Conservation (phyloP, 1,139 yeast species). For the Hyphopichia wangnamkhiaoensis region DNA sequence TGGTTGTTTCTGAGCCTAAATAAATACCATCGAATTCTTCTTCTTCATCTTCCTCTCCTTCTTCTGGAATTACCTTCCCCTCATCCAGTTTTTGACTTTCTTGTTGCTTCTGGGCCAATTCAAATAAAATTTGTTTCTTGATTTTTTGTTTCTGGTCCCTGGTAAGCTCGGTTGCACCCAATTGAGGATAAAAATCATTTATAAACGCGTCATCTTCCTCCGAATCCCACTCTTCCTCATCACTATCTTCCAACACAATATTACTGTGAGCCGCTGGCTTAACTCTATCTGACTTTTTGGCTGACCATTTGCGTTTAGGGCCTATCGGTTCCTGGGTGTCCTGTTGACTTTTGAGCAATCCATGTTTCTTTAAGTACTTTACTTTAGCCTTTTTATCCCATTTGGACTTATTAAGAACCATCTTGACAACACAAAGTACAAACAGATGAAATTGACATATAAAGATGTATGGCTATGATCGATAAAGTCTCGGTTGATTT, state of each 20-base stretch:
- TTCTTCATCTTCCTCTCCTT: slow-evolving; percentile 4
- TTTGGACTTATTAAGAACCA: slow-evolving; percentile 48
- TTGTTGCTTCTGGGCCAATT: slow-evolving; percentile 22
- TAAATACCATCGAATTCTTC: slow-evolving; percentile 36
- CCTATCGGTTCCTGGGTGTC: slow-evolving; percentile 11
- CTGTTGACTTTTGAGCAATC: slow-evolving; percentile 20
- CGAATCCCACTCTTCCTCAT: slow-evolving; percentile 43
- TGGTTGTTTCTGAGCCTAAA: slow-evolving; percentile 26
- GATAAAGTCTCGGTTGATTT: background rate
- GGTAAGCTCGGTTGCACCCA: slow-evolving; percentile 34
- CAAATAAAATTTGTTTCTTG: slow-evolving; percentile 37
- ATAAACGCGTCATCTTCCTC: slow-evolving; percentile 46
- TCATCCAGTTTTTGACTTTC: slow-evolving; percentile 10
- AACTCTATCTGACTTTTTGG: slow-evolving; percentile 21
- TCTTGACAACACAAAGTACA: slow-evolving; percentile 9
- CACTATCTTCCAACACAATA: slow-evolving; percentile 31
- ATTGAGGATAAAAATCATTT: slow-evolving; percentile 43
- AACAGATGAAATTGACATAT: background rate
- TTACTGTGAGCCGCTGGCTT: slow-evolving; percentile 10
- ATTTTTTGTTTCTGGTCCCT: slow-evolving; percentile 39
- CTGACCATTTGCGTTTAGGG: slow-evolving; percentile 37
- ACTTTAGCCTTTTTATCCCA: slow-evolving; percentile 49
- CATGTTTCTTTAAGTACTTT: slow-evolving; percentile 44
- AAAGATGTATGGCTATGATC: background rate
- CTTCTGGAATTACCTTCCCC: slow-evolving; percentile 12